These are phyloP conservation scores for Acrocalymma vagum DNA, from an alignment of 2,329 filamentous ascomycete species.

Conservation along the genomic window DNA sequence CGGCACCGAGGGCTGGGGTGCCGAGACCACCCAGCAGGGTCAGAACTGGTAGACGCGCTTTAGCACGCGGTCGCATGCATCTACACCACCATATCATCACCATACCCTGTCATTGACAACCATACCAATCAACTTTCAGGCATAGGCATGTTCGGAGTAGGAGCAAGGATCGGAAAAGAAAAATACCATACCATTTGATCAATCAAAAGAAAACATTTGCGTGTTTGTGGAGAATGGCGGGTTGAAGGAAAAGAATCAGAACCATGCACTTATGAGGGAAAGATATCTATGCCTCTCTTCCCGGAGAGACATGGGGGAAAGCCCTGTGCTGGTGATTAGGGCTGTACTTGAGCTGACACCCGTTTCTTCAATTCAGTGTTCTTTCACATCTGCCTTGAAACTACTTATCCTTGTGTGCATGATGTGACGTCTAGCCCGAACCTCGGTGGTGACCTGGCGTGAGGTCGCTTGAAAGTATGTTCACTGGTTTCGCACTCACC, in stretches of 20 bases:
- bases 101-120: constrained; percentile 46
- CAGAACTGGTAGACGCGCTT: constrained; percentile 54
- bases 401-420: no score
- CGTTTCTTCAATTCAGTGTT: constrained; percentile 50
- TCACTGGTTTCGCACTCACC: no score
- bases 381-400: no score
- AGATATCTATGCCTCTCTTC: constrained; percentile 77
- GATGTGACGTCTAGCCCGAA: no score
- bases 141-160: constrained; percentile 35
- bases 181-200: constrained; percentile 33
- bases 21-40: constrained; percentile 45
- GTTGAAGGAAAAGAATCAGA: constrained; percentile 43
- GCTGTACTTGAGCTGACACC: constrained; percentile 88
- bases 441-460: no score
- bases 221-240: constrained; percentile 18
- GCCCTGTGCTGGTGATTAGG: constrained; percentile 90
- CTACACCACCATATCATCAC: constrained; percentile 23
- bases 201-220: constrained; percentile 16
- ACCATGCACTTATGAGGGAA: constrained; percentile 96
- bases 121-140: constrained; percentile 19
- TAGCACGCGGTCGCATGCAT: constrained; percentile 16
- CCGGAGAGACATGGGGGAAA: constrained; percentile 76
- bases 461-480: no score
- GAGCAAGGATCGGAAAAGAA: constrained; percentile 37
- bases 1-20: constrained; percentile 62